Conservation (phyloP, 2,329 filamentous ascomycete genomes). For the Colletotrichum sublineola region DNA sequence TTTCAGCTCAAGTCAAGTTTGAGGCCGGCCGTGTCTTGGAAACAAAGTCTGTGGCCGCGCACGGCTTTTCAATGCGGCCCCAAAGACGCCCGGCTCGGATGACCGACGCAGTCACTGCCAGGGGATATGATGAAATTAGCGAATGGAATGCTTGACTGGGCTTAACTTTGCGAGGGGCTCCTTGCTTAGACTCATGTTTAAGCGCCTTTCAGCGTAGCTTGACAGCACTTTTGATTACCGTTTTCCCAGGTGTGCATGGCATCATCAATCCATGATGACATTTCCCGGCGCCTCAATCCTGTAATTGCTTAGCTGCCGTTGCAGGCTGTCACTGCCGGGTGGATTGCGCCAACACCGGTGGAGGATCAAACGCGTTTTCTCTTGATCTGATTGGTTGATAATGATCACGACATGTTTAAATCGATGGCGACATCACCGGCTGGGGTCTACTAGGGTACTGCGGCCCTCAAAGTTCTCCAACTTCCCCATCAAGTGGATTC, state of each 20-base stretch:
- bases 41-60: conserved; percentile 17
- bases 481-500: not conserved
- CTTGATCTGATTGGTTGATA: conserved; percentile 11
- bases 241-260: conserved; percentile 27
- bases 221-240: not conserved
- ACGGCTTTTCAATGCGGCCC: conserved; percentile 36
- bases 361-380: conserved; percentile 3
- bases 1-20: conserved; percentile 11
- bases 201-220: not conserved
- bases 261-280: conserved; percentile 41
- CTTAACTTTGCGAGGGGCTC: not conserved
- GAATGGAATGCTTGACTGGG: conserved; percentile 8
- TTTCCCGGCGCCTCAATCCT: conserved; percentile 27
- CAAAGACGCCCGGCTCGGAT: not conserved
- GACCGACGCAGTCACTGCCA: not conserved
- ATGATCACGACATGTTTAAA: conserved; percentile 38
- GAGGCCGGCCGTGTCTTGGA: conserved; percentile 1
- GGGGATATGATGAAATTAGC: not conserved
- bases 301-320: conserved; percentile 26
- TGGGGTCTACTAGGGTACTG: not conserved
- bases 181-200: not conserved
- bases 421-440: conserved; percentile 37
- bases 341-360: conserved; percentile 6
- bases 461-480: conserved; percentile 5
- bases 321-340: conserved; percentile 14